phyloP scores from a whole-genome alignment of 345 rosid genomes.

The Eucalyptus regnans region DNA sequence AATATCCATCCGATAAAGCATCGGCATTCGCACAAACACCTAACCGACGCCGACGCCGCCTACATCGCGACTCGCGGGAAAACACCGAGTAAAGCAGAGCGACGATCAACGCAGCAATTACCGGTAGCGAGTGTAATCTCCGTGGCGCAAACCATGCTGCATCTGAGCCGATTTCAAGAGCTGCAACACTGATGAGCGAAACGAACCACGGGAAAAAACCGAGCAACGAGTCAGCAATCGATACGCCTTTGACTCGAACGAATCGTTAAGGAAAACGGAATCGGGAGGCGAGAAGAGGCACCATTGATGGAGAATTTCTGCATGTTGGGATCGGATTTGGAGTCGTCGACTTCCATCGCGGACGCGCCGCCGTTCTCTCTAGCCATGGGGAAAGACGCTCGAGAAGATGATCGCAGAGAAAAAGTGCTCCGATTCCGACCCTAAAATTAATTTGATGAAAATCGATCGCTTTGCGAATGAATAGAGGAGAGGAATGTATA shows the following conservation, averaged over 20 bases:
- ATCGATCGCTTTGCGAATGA: background rate
- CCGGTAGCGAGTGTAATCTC: constrained; percentile 92
- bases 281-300: background rate
- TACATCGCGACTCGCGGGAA: background rate
- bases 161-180: constrained; percentile 84
- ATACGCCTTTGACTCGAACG: background rate
- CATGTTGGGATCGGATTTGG: constrained; percentile 48
- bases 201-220: background rate
- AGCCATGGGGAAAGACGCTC: background rate
- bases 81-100: background rate
- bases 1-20: background rate
- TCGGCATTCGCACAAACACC: background rate
- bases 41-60: background rate
- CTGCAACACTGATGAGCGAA: constrained; percentile 51
- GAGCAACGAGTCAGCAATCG: background rate
- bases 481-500: background rate
- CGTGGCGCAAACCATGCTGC: constrained; percentile 97
- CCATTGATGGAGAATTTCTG: constrained; percentile 76
- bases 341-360: constrained; percentile 73
- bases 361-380: background rate
- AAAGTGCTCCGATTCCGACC: background rate
- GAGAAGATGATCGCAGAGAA: background rate
- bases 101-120: background rate
- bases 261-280: background rate
- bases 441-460: background rate